Percentiles rank a stretch among this genome's conserved stretches.
Conservation (phyloP, 2,329 filamentous ascomycete genomes). For the Arthrobotrys entomopaga region DNA sequence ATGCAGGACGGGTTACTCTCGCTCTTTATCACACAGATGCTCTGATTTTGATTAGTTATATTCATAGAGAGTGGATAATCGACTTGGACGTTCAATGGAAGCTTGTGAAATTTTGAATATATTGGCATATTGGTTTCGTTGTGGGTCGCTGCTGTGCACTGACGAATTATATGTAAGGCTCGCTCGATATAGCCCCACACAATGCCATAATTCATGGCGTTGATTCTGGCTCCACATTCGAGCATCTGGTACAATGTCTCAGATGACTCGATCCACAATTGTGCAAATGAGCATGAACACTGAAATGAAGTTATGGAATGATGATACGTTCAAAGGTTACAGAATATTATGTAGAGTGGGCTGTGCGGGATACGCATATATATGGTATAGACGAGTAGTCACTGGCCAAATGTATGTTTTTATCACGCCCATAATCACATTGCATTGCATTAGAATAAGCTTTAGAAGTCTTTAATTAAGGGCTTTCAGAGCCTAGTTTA, state of each 20-base stretch:
- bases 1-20: constrained; percentile 37
- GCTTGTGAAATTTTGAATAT: constrained; percentile 37
- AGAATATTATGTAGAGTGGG: too few species aligned
- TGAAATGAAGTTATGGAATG: too few species aligned
- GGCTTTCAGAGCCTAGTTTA: too few species aligned
- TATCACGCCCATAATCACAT: too few species aligned
- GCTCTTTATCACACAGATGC: constrained; percentile 18
- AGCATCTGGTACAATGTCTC: constrained; percentile 55
- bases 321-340: too few species aligned
- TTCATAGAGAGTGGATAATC: constrained; percentile 31
- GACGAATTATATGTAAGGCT: not conserved
- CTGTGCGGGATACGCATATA: too few species aligned
- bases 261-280: constrained; percentile 47
- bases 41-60: not conserved
- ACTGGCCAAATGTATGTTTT: too few species aligned
- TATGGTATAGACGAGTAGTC: too few species aligned
- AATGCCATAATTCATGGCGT: constrained; percentile 34
- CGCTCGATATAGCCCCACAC: constrained; percentile 35
- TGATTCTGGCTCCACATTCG: constrained; percentile 48
- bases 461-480: too few species aligned
- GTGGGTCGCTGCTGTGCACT: constrained; percentile 2
- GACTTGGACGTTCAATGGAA: constrained; percentile 20
- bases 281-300: constrained; percentile 3
- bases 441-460: too few species aligned
- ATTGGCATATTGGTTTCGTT: constrained; percentile 43